Evolutionary conservation across 2,329 filamentous ascomycete genomes (phyloP).

Genomic region (Penicillium sp.): DNA sequence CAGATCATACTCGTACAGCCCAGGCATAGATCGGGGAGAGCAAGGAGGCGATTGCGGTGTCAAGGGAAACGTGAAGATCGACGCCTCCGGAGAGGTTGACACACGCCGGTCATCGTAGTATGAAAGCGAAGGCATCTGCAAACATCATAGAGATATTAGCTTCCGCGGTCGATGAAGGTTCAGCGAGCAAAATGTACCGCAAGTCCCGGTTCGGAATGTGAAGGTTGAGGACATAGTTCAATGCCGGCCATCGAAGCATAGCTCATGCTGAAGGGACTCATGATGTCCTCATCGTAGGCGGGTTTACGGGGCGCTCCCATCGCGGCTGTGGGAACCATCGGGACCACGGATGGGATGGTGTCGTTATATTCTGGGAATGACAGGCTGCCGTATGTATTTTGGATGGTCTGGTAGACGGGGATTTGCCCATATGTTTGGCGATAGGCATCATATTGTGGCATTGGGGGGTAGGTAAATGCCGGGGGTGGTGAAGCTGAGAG

Average conservation of each 20-base stretch:
- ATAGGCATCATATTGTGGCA: conserved; percentile 48
- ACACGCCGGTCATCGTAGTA: conserved; percentile 42
- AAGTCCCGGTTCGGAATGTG: conserved; percentile 38
- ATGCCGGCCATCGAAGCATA: conserved; percentile 61
- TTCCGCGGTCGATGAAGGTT: conserved; percentile 18
- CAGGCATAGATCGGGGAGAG: conserved; percentile 38
- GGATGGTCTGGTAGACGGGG: conserved; percentile 35
- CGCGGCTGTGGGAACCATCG: conserved; percentile 39
- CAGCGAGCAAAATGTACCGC: conserved; percentile 46
- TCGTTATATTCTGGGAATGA: conserved; percentile 41
- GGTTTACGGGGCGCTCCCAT: conserved; percentile 51
- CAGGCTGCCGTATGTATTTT: conserved; percentile 33
- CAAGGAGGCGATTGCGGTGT: conserved; percentile 44
- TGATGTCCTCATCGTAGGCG: conserved; percentile 56
- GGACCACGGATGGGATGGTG: conserved; percentile 45
- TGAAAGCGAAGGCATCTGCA: conserved; percentile 27
- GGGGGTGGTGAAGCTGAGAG: conserved; percentile 60
- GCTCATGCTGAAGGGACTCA: conserved; percentile 61
- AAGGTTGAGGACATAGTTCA: conserved; percentile 45
- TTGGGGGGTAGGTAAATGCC: conserved; percentile 55
- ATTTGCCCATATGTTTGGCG: conserved; percentile 36
- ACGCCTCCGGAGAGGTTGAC: conserved; percentile 43
- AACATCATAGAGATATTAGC: conserved; percentile 22
- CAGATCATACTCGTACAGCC: conserved; percentile 26
- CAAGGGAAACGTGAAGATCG: conserved; percentile 39